Evolutionary conservation across 177 flowering plant species (phyloP), one percentile per base, ranked within the genome.

Genomic region (Vitis hybrid): DNA sequence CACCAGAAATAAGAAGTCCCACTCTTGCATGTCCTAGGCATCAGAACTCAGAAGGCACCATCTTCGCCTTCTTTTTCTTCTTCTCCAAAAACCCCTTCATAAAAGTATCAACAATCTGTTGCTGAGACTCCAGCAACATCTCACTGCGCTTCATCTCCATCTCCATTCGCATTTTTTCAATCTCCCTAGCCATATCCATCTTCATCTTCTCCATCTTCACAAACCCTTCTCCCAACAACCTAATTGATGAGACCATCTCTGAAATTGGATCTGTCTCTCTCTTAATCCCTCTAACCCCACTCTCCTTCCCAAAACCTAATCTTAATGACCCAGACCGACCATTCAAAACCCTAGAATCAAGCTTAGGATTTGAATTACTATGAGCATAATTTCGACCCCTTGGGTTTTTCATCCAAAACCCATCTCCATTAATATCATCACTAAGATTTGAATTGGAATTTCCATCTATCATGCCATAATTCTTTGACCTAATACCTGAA

Each of bases 201-300:
- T 89, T 91, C 94, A 80, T 85, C 75, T 76, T 74, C 79, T 91
- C 97, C 85, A 91, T 76, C 76, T 68, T 87, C 79, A 89, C 69
- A 74, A 84, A 91, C 56, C 84, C 84, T 57, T 91, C 91, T 27
- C 88, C 90, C 64, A 88, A 64, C 54, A 69, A 5, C 75, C 75
- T 80, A 17, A 91, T 80, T 4, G 93, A 77, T 46, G 81, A 64
- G 18, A 80, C 90, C 76, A 91, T 70, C 75, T 86, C 88, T 13
- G 70, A 75, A 35, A 82, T 17, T 1, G 84, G 80, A 72, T 79
- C 82, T 70, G 60, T 66, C 58, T 58, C 84, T 62, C 72, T 74
- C 73, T 80, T 74, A 18, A 58, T 66, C 66, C 70, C 66, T 48
- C 67, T 73, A 27, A 27, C 62, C 17, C 69, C 63, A 69, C 58